Base-by-base conservation (phyloP, 179 eudicot species). In the Patellifolia procumbens region DNA sequence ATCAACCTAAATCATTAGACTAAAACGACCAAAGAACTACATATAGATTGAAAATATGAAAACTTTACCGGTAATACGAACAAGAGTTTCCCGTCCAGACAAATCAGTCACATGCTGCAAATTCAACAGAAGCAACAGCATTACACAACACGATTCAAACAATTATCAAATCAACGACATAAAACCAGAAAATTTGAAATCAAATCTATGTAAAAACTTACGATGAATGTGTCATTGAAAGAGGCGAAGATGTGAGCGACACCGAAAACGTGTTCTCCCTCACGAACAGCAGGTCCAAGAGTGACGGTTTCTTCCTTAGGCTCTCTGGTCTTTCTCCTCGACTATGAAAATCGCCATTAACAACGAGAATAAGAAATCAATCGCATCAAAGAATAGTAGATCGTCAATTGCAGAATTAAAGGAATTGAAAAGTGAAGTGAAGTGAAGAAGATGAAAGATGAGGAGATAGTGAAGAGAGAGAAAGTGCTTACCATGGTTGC, bases 171-270 rank as follows among this genome's bases (percentile, higher is more conserved):
- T 2, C 66, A 70, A 26, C 4, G 0, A 19, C 11, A 28, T 7
- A 58, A 58, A 7, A 8, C 12, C 15, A 1, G 11, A 9, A 2
- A 13, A 24, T 0, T 5, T 39, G 11, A 32, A 13, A 65, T 3
- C 20, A 8, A 29, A 43, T 11, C n/a, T n/a, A n/a, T n/a, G n/a
- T 0, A 68, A 15, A 20, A 35, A 80, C 93, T 83, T 78, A 92
- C 97, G 63, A 92, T 92, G 79, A 92, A 91, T 22, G 97, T 92
- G 72, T 92, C 97, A 72, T 92, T 92, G 79, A 92, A 92, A 1
- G 97, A 92, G 12, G 97, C 97, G 51, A 91, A 92, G 55, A 92
- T 89, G 86, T 91, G 96, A 8, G 96, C 96, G 37, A 92, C 97
- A 20, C 97, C 97, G 75, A 92, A 92, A 7, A 89, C 92, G 11